Base-by-base conservation (phyloP, 2,329 filamentous ascomycete genomes). In the Achaetomium macrosporum region DNA sequence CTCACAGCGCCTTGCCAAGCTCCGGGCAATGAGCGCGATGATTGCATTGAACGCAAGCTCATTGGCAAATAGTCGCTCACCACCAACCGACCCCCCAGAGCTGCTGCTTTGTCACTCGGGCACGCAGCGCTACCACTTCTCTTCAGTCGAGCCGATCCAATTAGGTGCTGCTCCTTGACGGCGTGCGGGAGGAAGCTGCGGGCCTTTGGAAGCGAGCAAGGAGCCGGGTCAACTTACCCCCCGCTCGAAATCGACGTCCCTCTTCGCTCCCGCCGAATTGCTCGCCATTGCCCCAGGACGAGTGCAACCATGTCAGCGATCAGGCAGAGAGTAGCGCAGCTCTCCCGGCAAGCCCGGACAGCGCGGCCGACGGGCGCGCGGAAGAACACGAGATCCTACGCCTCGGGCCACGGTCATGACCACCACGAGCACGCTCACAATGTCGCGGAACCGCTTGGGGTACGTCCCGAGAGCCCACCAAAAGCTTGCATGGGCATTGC, bases 361-460 rank as follows among this genome's bases (percentile, higher is more conserved):
- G 58, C 66, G 41, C 66, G 66, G 52, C 65, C 66, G 8, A 60
- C 65, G 37, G 53, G 57, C 33, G 60, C 64, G 47, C 69, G 67
- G 56, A 64, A 63, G 56, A 64, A 63, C 58, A 66, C 71, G 59
- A 74, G 78, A 63, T 71, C 71, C 55, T 81, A 82, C 66, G 78
- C 77, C 60, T 82, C 78, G 59, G 69, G 71, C 65, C 76, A 79
- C 62, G 71, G 67, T 55, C 71, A 74, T 59, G 65, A 63, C 53
- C 71, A 75, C 54, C 55, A 71, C 57, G 64, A 74, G 60, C 67
- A 64, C 53, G 63, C 72, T 54, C 71, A 65, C 50, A 55, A 64
- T 35, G 70, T 74, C 56, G 73, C 76, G 61, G 80, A 83, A 69
- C 71, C 73, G 54, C 72, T 82, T 63, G 79, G 79, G 61, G 80